Evolutionary conservation across 2,329 filamentous ascomycete genomes (phyloP), one percentile per base, ranked within the genome.

Genomic region (Aspergillus viridinutans): DNA sequence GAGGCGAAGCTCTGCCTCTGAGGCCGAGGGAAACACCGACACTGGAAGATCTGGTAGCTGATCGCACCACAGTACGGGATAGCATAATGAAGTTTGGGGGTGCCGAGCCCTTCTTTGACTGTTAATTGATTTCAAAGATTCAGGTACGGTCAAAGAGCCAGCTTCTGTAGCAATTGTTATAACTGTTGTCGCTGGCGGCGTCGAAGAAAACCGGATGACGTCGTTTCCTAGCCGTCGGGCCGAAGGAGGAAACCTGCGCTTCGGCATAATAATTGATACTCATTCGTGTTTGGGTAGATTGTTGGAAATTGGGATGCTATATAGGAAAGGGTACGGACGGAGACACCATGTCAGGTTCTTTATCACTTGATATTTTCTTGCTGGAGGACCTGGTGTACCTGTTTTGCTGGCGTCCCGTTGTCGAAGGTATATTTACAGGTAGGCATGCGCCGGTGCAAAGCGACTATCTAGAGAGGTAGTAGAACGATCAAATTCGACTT

Each of bases 1-100:
- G 52, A 14, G 52, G 53, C 25, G 59, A 54, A 57, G 57, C 54
- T 47, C 58, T 58, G 43, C 58, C 48, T 55, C 59, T 52, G 38
- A 62, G n/a, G 23, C 58, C 28, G 17, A 62, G 38, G 14, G 56
- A 29, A 25, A 53, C 54, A 40, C 53, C 59, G 57, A 48, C 53
- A 40, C 60, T 58, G 51, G 57, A 55, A 25, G 58, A 48, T 42
- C 58, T 57, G 6, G 63, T 47, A 17, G 62, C 63, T 29, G 67
- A 63, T 63, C 64, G 63, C 17, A 67, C 25, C 45, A 61, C 50
- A 48, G 63, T 61, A 43, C 65, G 66, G 17, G 68, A 69, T 40
- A 73, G 62, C 71, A 73, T 72, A 35, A 25, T 65, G 50, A 29
- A 17, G 23, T 40, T 47, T 12, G 43, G n/a, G 2, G 12, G 10